Evolutionary conservation across 345 rosid genomes (phyloP).

Genomic region (Camelina laxa): DNA sequence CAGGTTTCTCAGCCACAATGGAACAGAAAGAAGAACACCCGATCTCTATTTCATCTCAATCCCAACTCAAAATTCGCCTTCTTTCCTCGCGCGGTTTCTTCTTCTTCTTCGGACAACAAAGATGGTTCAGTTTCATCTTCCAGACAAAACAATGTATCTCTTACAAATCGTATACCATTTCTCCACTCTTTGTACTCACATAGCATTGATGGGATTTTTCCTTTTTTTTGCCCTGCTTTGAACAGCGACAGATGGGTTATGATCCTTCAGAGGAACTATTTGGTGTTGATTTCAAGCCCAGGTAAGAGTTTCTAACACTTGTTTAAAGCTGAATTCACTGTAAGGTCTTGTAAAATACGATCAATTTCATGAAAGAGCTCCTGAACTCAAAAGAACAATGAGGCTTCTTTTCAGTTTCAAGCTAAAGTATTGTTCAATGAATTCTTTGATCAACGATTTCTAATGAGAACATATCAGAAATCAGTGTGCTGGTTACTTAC

Average conservation of each 20-base stretch:
- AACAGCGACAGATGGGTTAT: conserved; percentile 59
- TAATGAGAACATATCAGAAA: too few species aligned
- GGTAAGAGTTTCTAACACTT: conserved; percentile 39
- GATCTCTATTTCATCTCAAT: conserved; percentile 26
- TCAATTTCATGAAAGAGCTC: neutral
- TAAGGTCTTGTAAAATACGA: neutral
- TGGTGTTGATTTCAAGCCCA: conserved; percentile 63
- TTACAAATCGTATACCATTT: conserved; percentile 1
- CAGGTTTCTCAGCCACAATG: conserved; percentile 48
- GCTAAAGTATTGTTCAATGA: too few species aligned
- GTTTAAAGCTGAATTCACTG: neutral
- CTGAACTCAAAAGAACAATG: neutral
- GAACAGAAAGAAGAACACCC: conserved; percentile 32
- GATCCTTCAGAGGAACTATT: conserved; percentile 85
- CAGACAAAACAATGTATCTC: conserved; percentile 51
- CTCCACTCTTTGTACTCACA: neutral
- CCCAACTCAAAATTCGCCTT: conserved; percentile 43
- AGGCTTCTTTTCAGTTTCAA: too few species aligned
- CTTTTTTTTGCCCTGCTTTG: conserved; percentile 20
- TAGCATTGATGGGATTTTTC: conserved; percentile 18
- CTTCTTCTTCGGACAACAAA: conserved; percentile 43
- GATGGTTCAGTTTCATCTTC: conserved; percentile 50
- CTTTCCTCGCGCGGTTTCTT: conserved; percentile 46
- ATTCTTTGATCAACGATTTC: too few species aligned
- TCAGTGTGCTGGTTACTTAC: neutral